These are phyloP conservation scores for Chloranthus sessilifolius DNA, from an alignment of 164 flowering plant species.

Conservation along the genomic window DNA sequence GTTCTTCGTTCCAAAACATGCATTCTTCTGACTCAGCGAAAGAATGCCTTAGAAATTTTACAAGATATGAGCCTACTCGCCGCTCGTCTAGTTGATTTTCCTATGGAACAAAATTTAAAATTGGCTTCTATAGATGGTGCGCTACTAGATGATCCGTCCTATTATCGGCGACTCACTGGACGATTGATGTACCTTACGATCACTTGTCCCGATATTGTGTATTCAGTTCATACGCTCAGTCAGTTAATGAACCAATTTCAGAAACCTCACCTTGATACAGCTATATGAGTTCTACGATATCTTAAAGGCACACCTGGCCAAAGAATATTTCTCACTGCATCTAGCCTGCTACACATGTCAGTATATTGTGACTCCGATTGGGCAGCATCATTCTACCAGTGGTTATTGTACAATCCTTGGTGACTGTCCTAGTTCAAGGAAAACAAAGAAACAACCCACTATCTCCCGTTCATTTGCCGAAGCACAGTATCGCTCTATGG, in stretches of 20 bases:
- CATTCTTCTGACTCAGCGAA: neutral
- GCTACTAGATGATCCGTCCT: neutral
- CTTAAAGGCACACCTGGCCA: neutral
- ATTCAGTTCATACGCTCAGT: neutral
- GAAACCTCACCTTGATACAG: neutral
- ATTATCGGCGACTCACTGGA: neutral
- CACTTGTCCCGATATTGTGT: neutral
- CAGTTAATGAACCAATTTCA: neutral
- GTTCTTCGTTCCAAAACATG: neutral
- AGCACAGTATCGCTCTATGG: conserved; percentile 2
- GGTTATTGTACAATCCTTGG: neutral
- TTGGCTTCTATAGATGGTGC: neutral
- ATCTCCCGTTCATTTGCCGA: neutral
- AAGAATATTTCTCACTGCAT: neutral
- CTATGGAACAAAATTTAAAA: neutral
- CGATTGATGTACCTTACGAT: neutral
- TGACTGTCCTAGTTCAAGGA: neutral
- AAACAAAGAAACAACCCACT: neutral
- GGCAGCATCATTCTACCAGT: neutral
- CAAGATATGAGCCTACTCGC: neutral
- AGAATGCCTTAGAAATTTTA: neutral
- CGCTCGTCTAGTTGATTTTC: neutral
- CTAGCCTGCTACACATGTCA: neutral
- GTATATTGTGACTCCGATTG: conserved; percentile 3
- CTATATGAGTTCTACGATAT: neutral